Conservation (phyloP, 345 rosid species). For the Psidium friedrichsthalianum region DNA sequence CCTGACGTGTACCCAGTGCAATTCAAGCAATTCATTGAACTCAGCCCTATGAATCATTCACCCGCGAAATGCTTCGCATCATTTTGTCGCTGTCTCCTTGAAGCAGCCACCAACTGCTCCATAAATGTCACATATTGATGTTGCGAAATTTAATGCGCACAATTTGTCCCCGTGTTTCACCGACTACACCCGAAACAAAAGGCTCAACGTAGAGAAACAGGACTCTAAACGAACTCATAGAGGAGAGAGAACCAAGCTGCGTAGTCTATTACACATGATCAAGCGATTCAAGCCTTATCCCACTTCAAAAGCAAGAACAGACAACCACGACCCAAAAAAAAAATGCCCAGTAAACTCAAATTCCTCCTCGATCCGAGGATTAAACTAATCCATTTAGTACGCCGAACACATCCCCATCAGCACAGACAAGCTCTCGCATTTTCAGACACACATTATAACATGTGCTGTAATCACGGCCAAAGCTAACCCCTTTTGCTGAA, state of each 20-base stretch:
- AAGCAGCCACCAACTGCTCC: background rate
- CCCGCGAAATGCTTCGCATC: background rate
- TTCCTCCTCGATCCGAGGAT: background rate
- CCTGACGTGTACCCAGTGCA: background rate
- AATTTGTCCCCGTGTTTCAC: background rate
- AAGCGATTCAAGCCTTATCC: background rate
- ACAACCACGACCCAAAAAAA: too few species aligned
- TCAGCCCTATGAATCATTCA: background rate
- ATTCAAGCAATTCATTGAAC: background rate
- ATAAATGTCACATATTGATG: background rate
- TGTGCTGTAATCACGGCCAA: background rate
- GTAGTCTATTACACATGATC: too few species aligned
- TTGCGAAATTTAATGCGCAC: background rate
- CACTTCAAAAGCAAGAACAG: too few species aligned
- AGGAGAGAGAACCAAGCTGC: background rate
- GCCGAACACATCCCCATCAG: background rate
- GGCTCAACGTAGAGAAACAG: background rate
- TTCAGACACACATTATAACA: background rate
- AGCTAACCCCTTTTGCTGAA: background rate
- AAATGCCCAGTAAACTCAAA: background rate
- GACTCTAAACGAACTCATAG: background rate
- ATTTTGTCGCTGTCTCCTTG: background rate
- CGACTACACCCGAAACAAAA: background rate
- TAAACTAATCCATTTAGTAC: background rate
- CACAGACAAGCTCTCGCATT: background rate